A percentile compares a stretch with the other conserved stretches of the same genome.
Conservation (phyloP, 768 basidiomycete genomes). For the Lentinula raphanica region DNA sequence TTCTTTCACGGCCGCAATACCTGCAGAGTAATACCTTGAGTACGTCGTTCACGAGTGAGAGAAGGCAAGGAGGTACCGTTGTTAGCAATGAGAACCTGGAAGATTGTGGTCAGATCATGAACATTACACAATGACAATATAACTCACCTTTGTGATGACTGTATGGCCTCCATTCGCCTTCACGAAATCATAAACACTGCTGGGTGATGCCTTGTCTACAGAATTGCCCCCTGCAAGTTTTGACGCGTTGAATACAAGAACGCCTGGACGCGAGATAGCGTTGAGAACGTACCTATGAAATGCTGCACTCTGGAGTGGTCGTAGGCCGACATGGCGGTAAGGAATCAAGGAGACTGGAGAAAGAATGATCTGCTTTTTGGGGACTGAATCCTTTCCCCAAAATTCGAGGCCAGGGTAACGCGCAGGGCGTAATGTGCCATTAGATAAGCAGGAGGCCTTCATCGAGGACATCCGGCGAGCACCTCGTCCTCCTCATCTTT, state of each 20-base stretch:
- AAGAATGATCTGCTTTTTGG: not conserved
- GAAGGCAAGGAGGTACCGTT: slow-evolving; percentile 62
- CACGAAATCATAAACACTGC: slow-evolving; percentile 87
- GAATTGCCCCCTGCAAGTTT: slow-evolving; percentile 82
- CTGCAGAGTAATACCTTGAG: slow-evolving; percentile 31
- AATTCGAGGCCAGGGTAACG: not conserved
- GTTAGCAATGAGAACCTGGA: slow-evolving; percentile 94
- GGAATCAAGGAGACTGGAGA: not conserved
- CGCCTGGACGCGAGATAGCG: slow-evolving; percentile 9
- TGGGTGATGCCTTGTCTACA: slow-evolving; percentile 74
- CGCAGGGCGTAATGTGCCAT: not conserved
- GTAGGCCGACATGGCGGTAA: slow-evolving; percentile 40
- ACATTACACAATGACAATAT: not conserved
- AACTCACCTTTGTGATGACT: slow-evolving; percentile 96
- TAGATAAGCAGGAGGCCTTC: not conserved
- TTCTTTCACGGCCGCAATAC: slow-evolving; percentile 99
- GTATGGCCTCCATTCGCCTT: slow-evolving; percentile 90
- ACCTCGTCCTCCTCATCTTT: not conserved
- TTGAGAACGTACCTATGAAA: slow-evolving; percentile 39
- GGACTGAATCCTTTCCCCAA: slow-evolving; percentile 1
- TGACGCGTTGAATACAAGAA: slow-evolving; percentile 7
- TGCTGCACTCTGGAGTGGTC: slow-evolving; percentile 53
- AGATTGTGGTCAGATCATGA: slow-evolving; percentile 8
- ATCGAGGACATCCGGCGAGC: not conserved
- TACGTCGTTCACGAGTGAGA: not conserved